These are phyloP conservation scores for Linnemannia elongata DNA, from an alignment of 192 early-diverging fungal species.

Conservation along the genomic window DNA sequence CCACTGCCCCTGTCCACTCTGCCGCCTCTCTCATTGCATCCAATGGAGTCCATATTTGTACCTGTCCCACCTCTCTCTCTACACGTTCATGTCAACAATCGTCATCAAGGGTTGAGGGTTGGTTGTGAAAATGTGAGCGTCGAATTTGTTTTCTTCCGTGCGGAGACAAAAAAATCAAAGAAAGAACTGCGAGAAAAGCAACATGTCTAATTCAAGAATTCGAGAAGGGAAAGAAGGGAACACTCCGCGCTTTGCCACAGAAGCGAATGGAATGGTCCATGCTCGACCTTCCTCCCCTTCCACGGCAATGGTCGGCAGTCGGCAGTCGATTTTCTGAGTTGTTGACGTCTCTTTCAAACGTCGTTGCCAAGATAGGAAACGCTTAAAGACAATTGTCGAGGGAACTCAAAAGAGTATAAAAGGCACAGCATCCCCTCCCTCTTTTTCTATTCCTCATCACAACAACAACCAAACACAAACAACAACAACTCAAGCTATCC, in stretches of 20 bases:
- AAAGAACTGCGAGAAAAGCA: neutral
- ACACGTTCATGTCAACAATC: neutral
- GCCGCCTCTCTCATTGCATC: no score
- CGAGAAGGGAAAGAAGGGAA: neutral
- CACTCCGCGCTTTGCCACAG: neutral
- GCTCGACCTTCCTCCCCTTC: neutral
- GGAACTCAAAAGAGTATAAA: neutral
- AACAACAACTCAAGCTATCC: neutral
- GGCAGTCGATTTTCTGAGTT: neutral
- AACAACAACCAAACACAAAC: neutral
- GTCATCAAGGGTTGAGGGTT: neutral
- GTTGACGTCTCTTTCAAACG: neutral
- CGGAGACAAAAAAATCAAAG: neutral
- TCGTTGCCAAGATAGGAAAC: neutral
- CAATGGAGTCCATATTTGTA: neutral
- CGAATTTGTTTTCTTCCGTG: constrained; percentile 2
- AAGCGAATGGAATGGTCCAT: neutral
- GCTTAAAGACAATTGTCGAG: neutral
- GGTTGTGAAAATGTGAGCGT: neutral
- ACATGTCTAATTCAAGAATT: neutral
- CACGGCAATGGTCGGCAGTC: neutral
- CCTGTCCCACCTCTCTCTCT: neutral
- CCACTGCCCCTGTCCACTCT: neutral
- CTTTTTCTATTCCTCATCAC: neutral
- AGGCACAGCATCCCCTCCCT: neutral